phyloP scores from a whole-genome alignment of 2,329 filamentous ascomycete genomes.

The Neopestalotiopsis sp. region DNA sequence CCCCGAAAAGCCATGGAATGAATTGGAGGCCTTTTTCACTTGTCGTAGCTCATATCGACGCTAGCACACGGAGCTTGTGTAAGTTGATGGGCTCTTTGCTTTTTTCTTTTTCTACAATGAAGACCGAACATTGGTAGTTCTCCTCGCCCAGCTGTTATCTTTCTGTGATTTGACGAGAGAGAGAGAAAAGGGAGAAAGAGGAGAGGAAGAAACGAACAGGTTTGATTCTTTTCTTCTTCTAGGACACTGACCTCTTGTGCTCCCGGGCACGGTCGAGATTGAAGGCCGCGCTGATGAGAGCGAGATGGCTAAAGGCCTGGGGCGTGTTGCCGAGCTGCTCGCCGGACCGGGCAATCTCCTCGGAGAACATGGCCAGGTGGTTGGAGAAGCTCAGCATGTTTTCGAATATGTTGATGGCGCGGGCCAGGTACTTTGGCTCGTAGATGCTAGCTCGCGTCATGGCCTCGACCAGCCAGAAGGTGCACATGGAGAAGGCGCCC shows the following conservation, averaged over 20 bases:
- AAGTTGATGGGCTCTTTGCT: background rate
- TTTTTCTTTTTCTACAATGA: background rate
- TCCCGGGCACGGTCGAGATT: constrained; percentile 67
- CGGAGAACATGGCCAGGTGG: constrained; percentile 79
- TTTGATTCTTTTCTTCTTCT: background rate
- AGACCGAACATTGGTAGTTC: background rate
- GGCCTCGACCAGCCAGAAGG: constrained; percentile 83
- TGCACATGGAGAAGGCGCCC: constrained; percentile 82
- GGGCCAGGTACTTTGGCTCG: constrained; percentile 66
- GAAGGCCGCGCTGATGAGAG: constrained; percentile 78
- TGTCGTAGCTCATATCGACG: background rate
- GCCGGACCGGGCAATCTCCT: constrained; percentile 76
- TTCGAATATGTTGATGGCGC: constrained; percentile 74
- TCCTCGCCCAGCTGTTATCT: background rate
- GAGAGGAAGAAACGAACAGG: background rate
- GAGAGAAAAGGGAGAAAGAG: background rate
- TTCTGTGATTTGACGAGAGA: background rate
- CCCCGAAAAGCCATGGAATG: background rate
- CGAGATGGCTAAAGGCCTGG: constrained; percentile 79
- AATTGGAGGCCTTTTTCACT: background rate
- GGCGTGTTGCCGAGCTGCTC: constrained; percentile 83
- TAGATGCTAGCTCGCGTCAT: constrained; percentile 72
- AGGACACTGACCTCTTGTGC: constrained; percentile 22
- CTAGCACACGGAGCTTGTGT: background rate
- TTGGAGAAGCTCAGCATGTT: constrained; percentile 80